These are phyloP conservation scores for Sarcomyxa edulis DNA, from an alignment of 768 basidiomycete species.

Conservation along the genomic window DNA sequence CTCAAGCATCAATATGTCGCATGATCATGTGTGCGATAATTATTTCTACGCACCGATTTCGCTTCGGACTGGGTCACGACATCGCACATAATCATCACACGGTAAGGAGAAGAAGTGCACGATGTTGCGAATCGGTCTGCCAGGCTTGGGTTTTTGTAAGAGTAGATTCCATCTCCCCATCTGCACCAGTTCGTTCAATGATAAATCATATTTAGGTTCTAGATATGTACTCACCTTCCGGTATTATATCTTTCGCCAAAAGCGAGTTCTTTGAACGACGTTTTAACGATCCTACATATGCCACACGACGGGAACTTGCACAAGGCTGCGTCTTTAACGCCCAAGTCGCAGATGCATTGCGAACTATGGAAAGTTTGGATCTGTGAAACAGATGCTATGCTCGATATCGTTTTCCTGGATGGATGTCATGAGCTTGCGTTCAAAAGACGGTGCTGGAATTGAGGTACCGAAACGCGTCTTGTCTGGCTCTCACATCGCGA, in stretches of 20 bases:
- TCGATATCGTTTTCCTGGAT: conserved; percentile 4
- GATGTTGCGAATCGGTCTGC: conserved; percentile 63
- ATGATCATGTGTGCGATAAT: too few relatives aligned
- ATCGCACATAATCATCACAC: conserved; percentile 61
- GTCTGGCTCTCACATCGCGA: conserved; percentile 35
- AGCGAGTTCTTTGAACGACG: conserved; percentile 50
- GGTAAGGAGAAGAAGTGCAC: conserved; percentile 60
- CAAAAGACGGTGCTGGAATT: conserved; percentile 7
- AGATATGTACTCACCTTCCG: conserved; percentile 40
- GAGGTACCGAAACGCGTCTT: conserved; percentile 45
- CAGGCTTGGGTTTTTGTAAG: conserved; percentile 50
- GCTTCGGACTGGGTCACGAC: conserved; percentile 34
- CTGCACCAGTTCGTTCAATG: conserved; percentile 24
- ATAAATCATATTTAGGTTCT: conserved; percentile 3
- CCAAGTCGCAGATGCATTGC: conserved; percentile 67
- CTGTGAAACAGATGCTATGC: conserved; percentile 24
- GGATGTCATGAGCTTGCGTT: too few relatives aligned
- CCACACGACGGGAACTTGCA: conserved; percentile 63
- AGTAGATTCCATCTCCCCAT: conserved; percentile 60
- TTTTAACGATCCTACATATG: conserved; percentile 55
- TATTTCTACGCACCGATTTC: too few relatives aligned
- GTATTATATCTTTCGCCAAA: conserved; percentile 48
- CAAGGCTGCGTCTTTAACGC: conserved; percentile 41
- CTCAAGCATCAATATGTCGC: too few relatives aligned
- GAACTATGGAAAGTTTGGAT: conserved; percentile 59